These are phyloP conservation scores for Schizosaccharomyces lindneri DNA, from an alignment of 805 yeast genomes.

Conservation along the genomic window DNA sequence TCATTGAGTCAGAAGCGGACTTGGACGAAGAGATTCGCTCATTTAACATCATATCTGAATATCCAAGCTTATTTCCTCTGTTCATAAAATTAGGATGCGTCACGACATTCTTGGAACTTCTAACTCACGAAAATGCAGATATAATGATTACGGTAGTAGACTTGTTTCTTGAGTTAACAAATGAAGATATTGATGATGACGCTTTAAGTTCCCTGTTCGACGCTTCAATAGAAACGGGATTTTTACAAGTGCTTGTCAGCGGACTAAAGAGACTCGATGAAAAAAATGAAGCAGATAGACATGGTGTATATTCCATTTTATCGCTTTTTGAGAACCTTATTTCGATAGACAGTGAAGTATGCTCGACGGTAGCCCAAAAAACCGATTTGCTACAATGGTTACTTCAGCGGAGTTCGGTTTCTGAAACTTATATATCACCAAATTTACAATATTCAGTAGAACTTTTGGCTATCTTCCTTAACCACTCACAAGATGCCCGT, in stretches of 20 bases:
- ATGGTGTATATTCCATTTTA: constrained; percentile 7
- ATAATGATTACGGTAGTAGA: constrained; percentile 8
- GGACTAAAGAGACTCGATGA: constrained; percentile 6
- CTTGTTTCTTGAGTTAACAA: constrained; percentile 7
- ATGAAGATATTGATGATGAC: constrained; percentile 6
- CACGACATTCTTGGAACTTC: constrained; percentile 2
- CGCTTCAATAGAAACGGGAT: not conserved
- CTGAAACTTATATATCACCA: constrained; percentile 7
- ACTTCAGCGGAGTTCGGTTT: constrained; percentile 5
- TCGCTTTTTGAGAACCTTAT: constrained; percentile 8
- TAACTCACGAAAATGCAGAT: constrained; percentile 9
- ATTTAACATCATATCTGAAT: constrained; percentile 6
- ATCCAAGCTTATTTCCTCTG: constrained; percentile 6
- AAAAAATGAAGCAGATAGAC: constrained; percentile 6
- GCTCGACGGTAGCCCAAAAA: constrained; percentile 1
- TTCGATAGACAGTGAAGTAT: not conserved
- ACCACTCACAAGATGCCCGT: constrained; percentile 4
- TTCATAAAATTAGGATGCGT: constrained; percentile 5
- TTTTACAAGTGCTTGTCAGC: constrained; percentile 5
- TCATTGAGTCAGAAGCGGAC: constrained; percentile 9
- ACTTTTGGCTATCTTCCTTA: constrained; percentile 8
- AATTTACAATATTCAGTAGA: constrained; percentile 10
- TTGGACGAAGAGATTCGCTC: constrained; percentile 6
- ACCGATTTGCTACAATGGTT: constrained; percentile 8
- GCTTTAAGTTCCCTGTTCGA: not conserved